Conservation (phyloP, 2,329 filamentous ascomycete species). For the Exophiala calicioides region DNA sequence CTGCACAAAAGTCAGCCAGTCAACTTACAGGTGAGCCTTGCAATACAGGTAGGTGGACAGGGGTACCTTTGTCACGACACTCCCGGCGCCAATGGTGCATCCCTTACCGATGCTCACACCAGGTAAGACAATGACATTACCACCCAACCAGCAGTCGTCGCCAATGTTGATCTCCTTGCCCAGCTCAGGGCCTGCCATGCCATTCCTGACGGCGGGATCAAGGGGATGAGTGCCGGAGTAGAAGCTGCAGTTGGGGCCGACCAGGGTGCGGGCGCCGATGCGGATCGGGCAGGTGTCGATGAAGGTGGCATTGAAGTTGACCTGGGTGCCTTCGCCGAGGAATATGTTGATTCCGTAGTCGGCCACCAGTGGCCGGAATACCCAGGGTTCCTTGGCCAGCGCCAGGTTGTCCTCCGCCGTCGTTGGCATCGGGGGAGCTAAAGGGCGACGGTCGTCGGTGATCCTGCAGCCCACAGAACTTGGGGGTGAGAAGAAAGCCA, state of each 20-base stretch:
- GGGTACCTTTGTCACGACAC: conserved; percentile 45
- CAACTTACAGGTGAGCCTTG: too few species aligned
- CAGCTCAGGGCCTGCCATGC: conserved; percentile 53
- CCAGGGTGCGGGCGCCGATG: conserved; percentile 54
- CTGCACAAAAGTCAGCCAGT: too few species aligned
- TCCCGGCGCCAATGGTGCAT: conserved; percentile 43
- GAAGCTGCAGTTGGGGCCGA: conserved; percentile 56
- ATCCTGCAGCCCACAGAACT: conserved; percentile 67
- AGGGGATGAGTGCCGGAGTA: conserved; percentile 56
- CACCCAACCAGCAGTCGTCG: conserved; percentile 52
- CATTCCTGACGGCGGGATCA: conserved; percentile 50
- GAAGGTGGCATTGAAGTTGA: conserved; percentile 41
- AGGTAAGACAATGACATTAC: conserved; percentile 45
- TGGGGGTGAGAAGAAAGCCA: too few species aligned
- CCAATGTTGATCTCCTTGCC: conserved; percentile 52
- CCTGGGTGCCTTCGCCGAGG: conserved; percentile 64
- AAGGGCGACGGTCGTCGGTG: conserved; percentile 40
- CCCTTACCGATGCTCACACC: conserved; percentile 46
- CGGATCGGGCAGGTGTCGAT: conserved; percentile 55
- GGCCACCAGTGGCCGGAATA: too few species aligned
- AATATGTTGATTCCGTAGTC: conserved; percentile 68
- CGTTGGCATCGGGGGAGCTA: conserved; percentile 61
- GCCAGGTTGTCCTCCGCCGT: conserved; percentile 65
- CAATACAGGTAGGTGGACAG: too few species aligned
- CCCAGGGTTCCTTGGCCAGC: conserved; percentile 66